phyloP scores from a whole-genome alignment of 257 asterid species.

The Gardenia jasminoides region DNA sequence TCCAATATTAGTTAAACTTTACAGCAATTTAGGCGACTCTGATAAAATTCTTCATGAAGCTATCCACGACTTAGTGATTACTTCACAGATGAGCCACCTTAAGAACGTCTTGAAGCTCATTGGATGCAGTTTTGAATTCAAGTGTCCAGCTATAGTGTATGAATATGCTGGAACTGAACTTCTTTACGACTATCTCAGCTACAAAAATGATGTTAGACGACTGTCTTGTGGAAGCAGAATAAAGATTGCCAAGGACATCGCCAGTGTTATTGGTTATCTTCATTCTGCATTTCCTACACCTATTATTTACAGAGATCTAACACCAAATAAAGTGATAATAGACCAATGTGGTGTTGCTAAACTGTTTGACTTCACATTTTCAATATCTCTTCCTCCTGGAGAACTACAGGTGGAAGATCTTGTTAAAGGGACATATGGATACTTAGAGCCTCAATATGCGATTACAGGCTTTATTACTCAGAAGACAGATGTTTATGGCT shows the following conservation, averaged over 20 bases:
- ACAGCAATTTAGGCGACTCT: not conserved
- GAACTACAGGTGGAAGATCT: conserved; percentile 3
- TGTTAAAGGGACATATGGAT: not conserved
- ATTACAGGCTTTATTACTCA: not conserved
- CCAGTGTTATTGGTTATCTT: conserved; percentile 4
- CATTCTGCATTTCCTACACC: conserved; percentile 13
- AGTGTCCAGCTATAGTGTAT: conserved; percentile 11
- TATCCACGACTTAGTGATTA: conserved; percentile 10
- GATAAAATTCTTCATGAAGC: not conserved
- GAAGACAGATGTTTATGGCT: conserved; percentile 4
- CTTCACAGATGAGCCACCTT: conserved; percentile 20
- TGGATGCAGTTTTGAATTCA: conserved; percentile 9
- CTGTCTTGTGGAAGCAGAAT: conserved; percentile 3
- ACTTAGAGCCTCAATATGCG: not conserved
- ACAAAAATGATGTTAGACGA: not conserved
- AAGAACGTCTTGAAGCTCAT: conserved; percentile 10
- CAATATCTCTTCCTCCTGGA: conserved; percentile 16
- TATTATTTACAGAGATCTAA: conserved; percentile 2
- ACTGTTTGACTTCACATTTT: conserved; percentile 1
- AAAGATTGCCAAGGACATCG: not conserved
- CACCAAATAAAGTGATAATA: not conserved
- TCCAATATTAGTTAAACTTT: not conserved
- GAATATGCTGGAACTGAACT: not conserved
- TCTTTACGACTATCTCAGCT: not conserved
- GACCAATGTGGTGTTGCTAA: conserved; percentile 12